Percentiles rank a stretch among this genome's conserved stretches.
These are phyloP conservation scores for Adansonia rubrostipa DNA, from an alignment of 441 rosid genomes.

Conservation along the genomic window DNA sequence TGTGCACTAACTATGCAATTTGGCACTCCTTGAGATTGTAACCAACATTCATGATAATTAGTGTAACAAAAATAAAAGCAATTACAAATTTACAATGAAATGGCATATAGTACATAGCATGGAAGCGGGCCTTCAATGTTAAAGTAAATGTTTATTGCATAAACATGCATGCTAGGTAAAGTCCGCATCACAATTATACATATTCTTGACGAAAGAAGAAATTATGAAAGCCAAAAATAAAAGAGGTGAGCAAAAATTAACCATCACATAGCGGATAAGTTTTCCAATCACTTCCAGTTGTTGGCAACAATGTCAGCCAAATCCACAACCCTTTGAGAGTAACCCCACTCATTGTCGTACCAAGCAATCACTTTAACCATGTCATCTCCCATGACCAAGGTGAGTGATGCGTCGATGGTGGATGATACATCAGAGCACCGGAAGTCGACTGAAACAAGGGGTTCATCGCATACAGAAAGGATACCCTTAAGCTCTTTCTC, in stretches of 20 bases:
- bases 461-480: constrained; percentile 87
- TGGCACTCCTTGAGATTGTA: too few species aligned
- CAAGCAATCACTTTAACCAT: constrained; percentile 98
- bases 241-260: constrained; percentile 28
- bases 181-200: constrained; percentile 26
- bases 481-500: constrained; percentile 85
- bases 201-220: constrained; percentile 29
- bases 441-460: constrained; percentile 91
- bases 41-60: too few species aligned
- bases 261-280: constrained; percentile 22
- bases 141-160: constrained; percentile 29
- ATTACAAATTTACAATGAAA: neutral
- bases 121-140: neutral
- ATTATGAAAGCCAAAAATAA: constrained; percentile 22
- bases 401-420: constrained; percentile 82
- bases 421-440: constrained; percentile 91
- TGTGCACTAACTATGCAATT: too few species aligned
- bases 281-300: constrained; percentile 64
- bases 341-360: constrained; percentile 99
- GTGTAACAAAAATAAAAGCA: neutral
- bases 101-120: neutral
- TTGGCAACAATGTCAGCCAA: constrained; percentile 92
- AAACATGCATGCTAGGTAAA: neutral
- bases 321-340: constrained; percentile 97
- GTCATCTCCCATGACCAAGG: constrained; percentile 99